Percentiles rank a stretch among this genome's conserved stretches.
These are phyloP conservation scores for Vigna reflexopilosa DNA, from an alignment of 306 rosid genomes.

Conservation along the genomic window DNA sequence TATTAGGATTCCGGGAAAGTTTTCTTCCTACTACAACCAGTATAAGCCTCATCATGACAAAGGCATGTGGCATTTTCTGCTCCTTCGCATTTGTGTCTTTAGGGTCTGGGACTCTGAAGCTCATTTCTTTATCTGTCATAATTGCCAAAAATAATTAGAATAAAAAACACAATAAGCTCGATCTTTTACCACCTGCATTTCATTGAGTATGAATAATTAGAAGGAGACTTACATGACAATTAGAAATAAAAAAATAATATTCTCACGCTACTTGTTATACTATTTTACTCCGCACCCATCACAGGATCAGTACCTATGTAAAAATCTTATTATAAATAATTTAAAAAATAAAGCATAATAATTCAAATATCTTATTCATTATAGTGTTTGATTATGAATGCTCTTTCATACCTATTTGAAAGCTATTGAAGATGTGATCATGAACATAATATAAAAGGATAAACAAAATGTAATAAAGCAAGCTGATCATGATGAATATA, in stretches of 20 bases:
- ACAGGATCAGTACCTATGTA: too few relatives aligned
- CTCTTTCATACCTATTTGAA: too few relatives aligned
- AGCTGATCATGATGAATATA: too few relatives aligned
- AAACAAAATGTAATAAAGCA: too few relatives aligned
- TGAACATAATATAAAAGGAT: too few relatives aligned
- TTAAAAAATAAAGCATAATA: too few relatives aligned
- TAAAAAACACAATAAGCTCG: neutral
- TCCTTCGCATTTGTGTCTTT: slow-evolving; percentile 17
- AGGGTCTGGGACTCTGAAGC: slow-evolving; percentile 48
- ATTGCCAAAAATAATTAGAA: slow-evolving; percentile 6
- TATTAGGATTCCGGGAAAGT: slow-evolving; percentile 86
- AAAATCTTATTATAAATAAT: too few relatives aligned
- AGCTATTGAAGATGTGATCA: too few relatives aligned
- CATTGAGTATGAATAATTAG: slow-evolving; percentile 35
- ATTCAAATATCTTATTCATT: too few relatives aligned
- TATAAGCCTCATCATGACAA: slow-evolving; percentile 90
- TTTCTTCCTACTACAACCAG: slow-evolving; percentile 87
- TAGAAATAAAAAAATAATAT: too few relatives aligned
- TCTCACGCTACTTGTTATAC: too few relatives aligned
- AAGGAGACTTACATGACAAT: slow-evolving; percentile 7
- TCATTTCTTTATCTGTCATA: slow-evolving; percentile 59
- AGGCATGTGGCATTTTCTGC: slow-evolving; percentile 84
- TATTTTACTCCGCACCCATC: neutral
- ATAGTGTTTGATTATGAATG: too few relatives aligned
- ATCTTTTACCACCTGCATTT: slow-evolving; percentile 22